These are phyloP conservation scores for Beauveria brongniartii DNA, from an alignment of 2,329 filamentous ascomycete genomes.

Conservation along the genomic window DNA sequence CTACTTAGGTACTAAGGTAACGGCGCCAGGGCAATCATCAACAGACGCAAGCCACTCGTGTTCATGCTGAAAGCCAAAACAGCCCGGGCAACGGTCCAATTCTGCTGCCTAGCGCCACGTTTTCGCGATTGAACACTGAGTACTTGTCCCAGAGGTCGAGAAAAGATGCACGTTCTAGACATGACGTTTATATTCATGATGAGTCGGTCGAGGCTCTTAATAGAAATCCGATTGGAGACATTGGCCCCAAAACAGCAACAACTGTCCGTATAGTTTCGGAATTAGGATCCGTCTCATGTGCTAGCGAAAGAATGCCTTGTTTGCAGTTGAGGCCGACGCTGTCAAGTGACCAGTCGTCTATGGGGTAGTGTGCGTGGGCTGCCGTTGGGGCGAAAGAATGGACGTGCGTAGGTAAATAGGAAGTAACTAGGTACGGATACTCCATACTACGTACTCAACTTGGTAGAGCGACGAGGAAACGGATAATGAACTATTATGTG, in stretches of 20 bases:
- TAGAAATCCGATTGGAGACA: neutral
- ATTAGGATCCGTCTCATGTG: too few relatives aligned
- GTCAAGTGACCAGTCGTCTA: too few relatives aligned
- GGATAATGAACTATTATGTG: too few relatives aligned
- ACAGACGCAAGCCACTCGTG: neutral
- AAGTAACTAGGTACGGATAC: neutral
- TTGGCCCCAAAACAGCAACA: too few relatives aligned
- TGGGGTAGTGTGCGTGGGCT: neutral
- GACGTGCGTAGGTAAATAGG: neutral
- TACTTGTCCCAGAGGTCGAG: neutral
- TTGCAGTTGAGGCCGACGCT: too few relatives aligned
- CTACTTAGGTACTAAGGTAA: neutral
- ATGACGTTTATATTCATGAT: neutral
- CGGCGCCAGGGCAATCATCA: neutral
- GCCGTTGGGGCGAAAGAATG: neutral
- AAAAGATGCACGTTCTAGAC: neutral
- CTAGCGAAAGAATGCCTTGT: too few relatives aligned
- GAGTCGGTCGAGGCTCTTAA: neutral
- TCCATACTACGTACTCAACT: too few relatives aligned
- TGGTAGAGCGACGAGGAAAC: too few relatives aligned
- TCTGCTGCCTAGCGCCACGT: neutral
- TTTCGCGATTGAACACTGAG: neutral
- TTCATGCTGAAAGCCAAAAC: neutral
- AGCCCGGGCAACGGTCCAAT: neutral
- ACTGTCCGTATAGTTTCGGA: too few relatives aligned